Evolutionary conservation across 352 stramenopile species (phyloP).

Genomic region (Paralagenidium karlingii): DNA sequence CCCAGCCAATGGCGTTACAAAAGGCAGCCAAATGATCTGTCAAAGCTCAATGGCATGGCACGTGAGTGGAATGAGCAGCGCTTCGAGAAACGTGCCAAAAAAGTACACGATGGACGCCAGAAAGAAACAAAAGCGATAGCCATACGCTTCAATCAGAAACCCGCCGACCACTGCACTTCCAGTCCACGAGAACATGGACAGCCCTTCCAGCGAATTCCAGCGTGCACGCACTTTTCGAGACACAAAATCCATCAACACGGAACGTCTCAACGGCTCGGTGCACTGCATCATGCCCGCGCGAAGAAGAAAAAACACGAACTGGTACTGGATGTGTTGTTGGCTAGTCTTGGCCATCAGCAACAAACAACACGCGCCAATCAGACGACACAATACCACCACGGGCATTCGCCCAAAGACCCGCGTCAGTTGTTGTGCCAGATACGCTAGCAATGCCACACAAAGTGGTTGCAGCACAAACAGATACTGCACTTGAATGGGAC

Average conservation of each 20-base stretch:
- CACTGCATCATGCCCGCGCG: slow-evolving; percentile 43
- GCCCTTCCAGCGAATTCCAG: slow-evolving; percentile 57
- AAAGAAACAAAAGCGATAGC: slow-evolving; percentile 60
- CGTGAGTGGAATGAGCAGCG: slow-evolving; percentile 41
- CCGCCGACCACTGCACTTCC: slow-evolving; percentile 57
- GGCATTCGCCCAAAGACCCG: slow-evolving; percentile 27
- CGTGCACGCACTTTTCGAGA: slow-evolving; percentile 34
- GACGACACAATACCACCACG: slow-evolving; percentile 28
- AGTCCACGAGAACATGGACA: slow-evolving; percentile 45
- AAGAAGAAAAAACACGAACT: slow-evolving; percentile 35
- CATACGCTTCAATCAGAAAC: slow-evolving; percentile 36
- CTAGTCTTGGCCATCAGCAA: slow-evolving; percentile 26
- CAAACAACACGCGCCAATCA: slow-evolving; percentile 23
- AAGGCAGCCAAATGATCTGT: not conserved
- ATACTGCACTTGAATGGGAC: slow-evolving; percentile 33
- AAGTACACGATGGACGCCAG: slow-evolving; percentile 27
- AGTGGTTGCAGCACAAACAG: slow-evolving; percentile 43
- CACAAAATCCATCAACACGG: slow-evolving; percentile 70
- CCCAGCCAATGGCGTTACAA: no score
- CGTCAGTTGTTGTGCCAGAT: slow-evolving; percentile 28
- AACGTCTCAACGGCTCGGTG: slow-evolving; percentile 42
- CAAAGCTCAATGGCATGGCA: slow-evolving; percentile 12
- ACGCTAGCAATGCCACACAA: slow-evolving; percentile 22
- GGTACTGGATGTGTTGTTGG: slow-evolving; percentile 7
- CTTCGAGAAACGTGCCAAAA: slow-evolving; percentile 28